phyloP scores from a whole-genome alignment of 495 filamentous ascomycete genomes.

The Neurospora sp. region DNA sequence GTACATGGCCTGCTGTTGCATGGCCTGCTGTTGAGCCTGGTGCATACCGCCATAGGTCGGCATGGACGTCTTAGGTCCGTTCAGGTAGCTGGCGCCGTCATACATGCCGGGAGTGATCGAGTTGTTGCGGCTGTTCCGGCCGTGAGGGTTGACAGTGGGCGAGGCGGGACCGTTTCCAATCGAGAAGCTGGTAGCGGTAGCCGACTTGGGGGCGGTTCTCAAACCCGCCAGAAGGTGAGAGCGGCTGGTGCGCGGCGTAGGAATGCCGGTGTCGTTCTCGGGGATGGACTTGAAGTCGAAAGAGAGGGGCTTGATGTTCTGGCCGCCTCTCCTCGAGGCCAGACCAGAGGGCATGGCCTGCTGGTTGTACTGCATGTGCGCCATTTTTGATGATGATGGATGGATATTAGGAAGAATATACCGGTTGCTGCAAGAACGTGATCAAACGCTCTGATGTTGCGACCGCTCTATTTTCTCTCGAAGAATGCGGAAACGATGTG shows the following conservation, averaged over 20 bases:
- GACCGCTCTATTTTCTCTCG: slow-evolving; percentile 23
- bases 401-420: slow-evolving; percentile 21
- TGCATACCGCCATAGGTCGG: slow-evolving; percentile 28
- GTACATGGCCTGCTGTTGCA: slow-evolving; percentile 6
- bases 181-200: slow-evolving; percentile 52
- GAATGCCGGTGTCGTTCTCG: slow-evolving; percentile 41
- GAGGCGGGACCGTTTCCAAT: slow-evolving; percentile 50
- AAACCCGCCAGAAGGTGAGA: slow-evolving; percentile 90
- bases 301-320: slow-evolving; percentile 79
- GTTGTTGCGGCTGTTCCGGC: slow-evolving; percentile 35
- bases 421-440: slow-evolving; percentile 16
- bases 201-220: slow-evolving; percentile 85
- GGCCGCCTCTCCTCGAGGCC: slow-evolving; percentile 66
- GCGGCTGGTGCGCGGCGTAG: slow-evolving; percentile 87
- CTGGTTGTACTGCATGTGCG: slow-evolving; percentile 68
- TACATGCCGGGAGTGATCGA: slow-evolving; percentile 40
- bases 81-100: slow-evolving; percentile 30
- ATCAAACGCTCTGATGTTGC: slow-evolving; percentile 20
- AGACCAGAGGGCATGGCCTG: slow-evolving; percentile 73
- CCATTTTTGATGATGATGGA: slow-evolving; percentile 52
- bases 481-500: slow-evolving; percentile 20
- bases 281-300: slow-evolving; percentile 50
- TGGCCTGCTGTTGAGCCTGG: slow-evolving; percentile 7
- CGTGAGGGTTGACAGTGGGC: slow-evolving; percentile 26
- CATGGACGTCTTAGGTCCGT: slow-evolving; percentile 43